phyloP scores from a whole-genome alignment of 208 protist species.

The Blastocrithidia nonstop region DNA sequence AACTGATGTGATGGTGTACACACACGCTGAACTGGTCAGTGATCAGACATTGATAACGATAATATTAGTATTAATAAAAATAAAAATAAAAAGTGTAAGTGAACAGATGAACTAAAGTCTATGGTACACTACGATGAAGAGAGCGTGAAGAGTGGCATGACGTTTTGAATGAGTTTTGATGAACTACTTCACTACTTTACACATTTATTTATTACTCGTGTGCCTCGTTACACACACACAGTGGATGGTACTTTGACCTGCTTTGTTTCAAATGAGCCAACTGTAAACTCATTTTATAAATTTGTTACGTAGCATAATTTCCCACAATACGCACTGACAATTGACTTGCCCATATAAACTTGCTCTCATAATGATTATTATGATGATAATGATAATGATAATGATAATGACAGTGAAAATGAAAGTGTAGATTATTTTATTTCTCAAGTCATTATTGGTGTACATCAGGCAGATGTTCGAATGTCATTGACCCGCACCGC shows the following conservation, averaged over 20 bases:
- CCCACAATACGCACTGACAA: conserved; percentile 35
- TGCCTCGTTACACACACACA: conserved; percentile 7
- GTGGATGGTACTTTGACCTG: conserved; percentile 11
- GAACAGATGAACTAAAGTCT: no score
- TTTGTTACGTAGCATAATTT: conserved; percentile 8
- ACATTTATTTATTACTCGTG: conserved; percentile 41
- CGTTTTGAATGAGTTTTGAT: conserved; percentile 66
- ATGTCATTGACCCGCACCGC: conserved; percentile 34
- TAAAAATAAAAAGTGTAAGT: no score
- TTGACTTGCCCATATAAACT: conserved; percentile 14
- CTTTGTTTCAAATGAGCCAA: conserved; percentile 4
- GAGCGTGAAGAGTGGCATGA: conserved; percentile 11
- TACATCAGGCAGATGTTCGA: conserved; percentile 64
- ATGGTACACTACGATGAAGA: no score
- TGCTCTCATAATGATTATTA: conserved; percentile 5
- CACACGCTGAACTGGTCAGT: conserved; percentile 44
- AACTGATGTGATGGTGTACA: conserved; percentile 28
- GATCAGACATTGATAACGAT: no score
- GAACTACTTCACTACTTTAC: conserved; percentile 82
- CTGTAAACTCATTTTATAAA: conserved; percentile 6
- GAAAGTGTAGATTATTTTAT: conserved; percentile 5
- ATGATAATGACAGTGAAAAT: not conserved
- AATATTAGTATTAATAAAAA: no score
- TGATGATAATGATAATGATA: conserved; percentile 1
- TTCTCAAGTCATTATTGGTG: conserved; percentile 30